Percentiles rank a stretch among this genome's conserved stretches.
phyloP scores from a whole-genome alignment of 306 rosid genomes.

The Astragalus membranaceus region DNA sequence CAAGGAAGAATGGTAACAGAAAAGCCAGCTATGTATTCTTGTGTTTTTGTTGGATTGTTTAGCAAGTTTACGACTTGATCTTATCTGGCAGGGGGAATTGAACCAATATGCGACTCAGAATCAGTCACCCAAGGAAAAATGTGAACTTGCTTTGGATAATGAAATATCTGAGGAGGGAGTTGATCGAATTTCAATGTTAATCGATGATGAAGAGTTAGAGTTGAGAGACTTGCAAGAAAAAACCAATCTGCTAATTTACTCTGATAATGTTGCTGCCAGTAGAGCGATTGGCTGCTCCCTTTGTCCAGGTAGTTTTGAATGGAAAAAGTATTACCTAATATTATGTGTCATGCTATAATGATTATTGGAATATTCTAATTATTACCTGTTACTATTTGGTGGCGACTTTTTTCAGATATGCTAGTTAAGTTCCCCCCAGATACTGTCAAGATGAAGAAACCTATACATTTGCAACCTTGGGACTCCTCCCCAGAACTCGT shows the following conservation, averaged over 20 bases:
- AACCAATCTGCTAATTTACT: conserved; percentile 35
- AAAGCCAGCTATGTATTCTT: not conserved
- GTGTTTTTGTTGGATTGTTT: conserved; percentile 15
- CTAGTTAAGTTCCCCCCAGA: conserved; percentile 81
- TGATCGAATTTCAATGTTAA: conserved; percentile 47
- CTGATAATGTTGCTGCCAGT: conserved; percentile 51
- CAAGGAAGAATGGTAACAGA: conserved; percentile 51
- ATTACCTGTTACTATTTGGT: conserved; percentile 14
- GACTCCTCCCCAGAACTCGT: conserved; percentile 69
- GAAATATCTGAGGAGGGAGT: conserved; percentile 34
- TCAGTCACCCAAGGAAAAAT: conserved; percentile 38
- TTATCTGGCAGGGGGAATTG: conserved; percentile 49
- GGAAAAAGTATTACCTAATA: conserved; percentile 7
- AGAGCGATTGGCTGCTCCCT: conserved; percentile 60
- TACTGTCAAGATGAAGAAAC: conserved; percentile 85
- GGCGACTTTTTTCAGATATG: conserved; percentile 46
- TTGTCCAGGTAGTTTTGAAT: conserved; percentile 62
- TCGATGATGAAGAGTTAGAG: conserved; percentile 94
- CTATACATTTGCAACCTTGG: conserved; percentile 84
- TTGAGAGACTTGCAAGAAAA: conserved; percentile 58
- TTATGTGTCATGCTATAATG: conserved; percentile 4
- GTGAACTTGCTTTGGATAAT: conserved; percentile 62
- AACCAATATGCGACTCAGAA: conserved; percentile 29
- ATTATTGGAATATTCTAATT: conserved; percentile 17
- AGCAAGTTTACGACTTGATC: conserved; percentile 7